These are phyloP conservation scores for Xylariomycetidae sp. DNA, from an alignment of 2,329 filamentous ascomycete species.

Conservation along the genomic window DNA sequence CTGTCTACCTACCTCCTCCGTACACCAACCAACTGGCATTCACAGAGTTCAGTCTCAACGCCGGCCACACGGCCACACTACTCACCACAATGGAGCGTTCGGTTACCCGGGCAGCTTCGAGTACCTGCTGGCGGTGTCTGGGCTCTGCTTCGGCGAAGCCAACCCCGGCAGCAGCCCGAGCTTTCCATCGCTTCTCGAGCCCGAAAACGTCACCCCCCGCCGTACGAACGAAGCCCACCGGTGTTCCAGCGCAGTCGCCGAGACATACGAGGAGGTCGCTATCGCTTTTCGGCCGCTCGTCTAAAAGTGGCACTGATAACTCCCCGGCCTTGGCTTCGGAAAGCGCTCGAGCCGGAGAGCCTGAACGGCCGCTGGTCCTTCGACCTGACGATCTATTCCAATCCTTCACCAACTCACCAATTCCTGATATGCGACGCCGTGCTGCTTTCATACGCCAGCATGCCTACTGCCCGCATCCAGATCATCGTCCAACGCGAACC, in stretches of 20 bases:
- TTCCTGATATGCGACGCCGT: constrained; percentile 78
- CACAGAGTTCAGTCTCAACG: too few relatives aligned
- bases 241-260: not conserved
- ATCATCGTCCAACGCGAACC: constrained; percentile 70
- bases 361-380: constrained; percentile 35
- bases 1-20: too few relatives aligned
- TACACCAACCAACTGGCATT: too few relatives aligned
- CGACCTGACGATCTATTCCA: constrained; percentile 84
- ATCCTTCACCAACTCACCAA: constrained; percentile 81
- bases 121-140: constrained; percentile 24
- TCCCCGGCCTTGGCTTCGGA: constrained; percentile 2
- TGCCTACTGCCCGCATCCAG: constrained; percentile 87
- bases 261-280: constrained; percentile 11
- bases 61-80: too few relatives aligned
- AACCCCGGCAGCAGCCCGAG: constrained; percentile 12
- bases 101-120: constrained; percentile 20
- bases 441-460: constrained; percentile 90
- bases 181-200: constrained; percentile 10
- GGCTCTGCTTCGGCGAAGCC: constrained; percentile 13
- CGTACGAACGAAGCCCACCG: constrained; percentile 8
- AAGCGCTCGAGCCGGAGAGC: constrained; percentile 12
- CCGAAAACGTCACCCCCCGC: constrained; percentile 7
- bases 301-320: constrained; percentile 12
- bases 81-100: constrained; percentile 24
- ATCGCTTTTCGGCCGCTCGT: constrained; percentile 21